Percentiles rank a stretch among this genome's conserved stretches.
Evolutionary conservation across 75 land plant genomes (phyloP).

Genomic region (Cryptomeria japonica): DNA sequence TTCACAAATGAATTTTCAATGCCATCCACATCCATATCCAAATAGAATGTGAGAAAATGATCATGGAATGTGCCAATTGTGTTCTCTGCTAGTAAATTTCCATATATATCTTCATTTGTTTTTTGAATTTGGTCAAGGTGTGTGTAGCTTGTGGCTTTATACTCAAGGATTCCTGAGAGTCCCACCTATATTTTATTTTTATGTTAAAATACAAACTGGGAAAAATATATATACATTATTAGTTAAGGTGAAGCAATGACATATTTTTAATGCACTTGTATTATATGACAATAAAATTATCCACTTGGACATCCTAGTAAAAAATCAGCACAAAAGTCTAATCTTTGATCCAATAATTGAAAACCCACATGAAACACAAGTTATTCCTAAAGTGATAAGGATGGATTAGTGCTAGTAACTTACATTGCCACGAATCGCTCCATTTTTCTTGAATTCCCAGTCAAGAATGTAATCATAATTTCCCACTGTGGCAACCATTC

Average conservation of each 20-base stretch:
- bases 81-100: constrained; percentile 49
- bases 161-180: constrained; percentile 44
- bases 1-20: constrained; percentile 53
- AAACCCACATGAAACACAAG: not conserved
- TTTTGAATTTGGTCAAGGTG: constrained; percentile 21
- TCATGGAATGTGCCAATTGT: constrained; percentile 57
- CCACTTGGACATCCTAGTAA: not conserved
- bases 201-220: not conserved
- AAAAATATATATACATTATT: not conserved
- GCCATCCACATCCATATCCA: constrained; percentile 74
- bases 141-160: constrained; percentile 31
- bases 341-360: no score
- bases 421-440: constrained; percentile 37
- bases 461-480: constrained; percentile 60
- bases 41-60: constrained; percentile 47
- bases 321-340: not conserved
- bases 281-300: not conserved
- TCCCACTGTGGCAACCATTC: constrained; percentile 48
- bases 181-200: constrained; percentile 57
- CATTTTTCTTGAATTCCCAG: constrained; percentile 55
- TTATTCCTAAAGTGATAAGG: not conserved
- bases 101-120: constrained; percentile 18
- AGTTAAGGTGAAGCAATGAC: not conserved
- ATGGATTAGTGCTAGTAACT: not conserved
- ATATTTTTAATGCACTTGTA: not conserved